Conservation (phyloP, 2,329 filamentous ascomycete species). For the Aquanectria penicillioides region DNA sequence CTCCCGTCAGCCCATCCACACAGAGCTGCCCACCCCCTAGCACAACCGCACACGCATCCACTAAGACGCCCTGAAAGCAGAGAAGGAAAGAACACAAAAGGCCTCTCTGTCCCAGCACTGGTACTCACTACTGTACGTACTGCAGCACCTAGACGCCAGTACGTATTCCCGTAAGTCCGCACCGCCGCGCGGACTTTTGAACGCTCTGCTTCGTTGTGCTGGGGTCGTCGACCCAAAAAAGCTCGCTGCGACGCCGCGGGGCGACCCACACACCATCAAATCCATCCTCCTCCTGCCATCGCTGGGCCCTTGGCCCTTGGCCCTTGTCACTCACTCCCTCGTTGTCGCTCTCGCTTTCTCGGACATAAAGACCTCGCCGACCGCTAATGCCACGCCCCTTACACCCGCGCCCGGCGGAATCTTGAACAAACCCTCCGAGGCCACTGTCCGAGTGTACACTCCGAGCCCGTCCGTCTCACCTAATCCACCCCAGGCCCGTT, state of each 20-base stretch:
- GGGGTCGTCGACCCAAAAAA: constrained; percentile 20
- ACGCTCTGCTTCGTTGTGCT: constrained; percentile 10
- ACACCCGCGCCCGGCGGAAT: constrained; percentile 27
- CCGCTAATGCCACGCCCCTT: constrained; percentile 35
- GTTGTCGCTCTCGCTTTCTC: constrained; percentile 45
- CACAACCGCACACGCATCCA: too few species aligned
- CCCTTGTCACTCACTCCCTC: too few species aligned
- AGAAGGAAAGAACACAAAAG: too few species aligned
- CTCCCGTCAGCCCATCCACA: constrained; percentile 22
- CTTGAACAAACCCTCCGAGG: constrained; percentile 40
- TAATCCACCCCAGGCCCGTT: constrained; percentile 37
- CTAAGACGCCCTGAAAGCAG: neutral
- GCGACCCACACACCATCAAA: constrained; percentile 35
- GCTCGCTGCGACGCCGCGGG: constrained; percentile 28
- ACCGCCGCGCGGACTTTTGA: constrained; percentile 37
- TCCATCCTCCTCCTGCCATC: neutral
- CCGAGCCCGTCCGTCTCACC: constrained; percentile 35
- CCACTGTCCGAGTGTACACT: constrained; percentile 29
- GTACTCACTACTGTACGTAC: constrained; percentile 3
- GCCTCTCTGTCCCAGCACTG: too few species aligned
- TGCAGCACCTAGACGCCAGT: too few species aligned
- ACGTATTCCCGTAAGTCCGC: constrained; percentile 31
- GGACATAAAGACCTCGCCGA: constrained; percentile 55
- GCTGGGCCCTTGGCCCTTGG: too few species aligned
- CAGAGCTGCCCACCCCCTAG: too few species aligned